Evolutionary conservation across 2,329 filamentous ascomycete species (phyloP).

Genomic region (Fusarium sp.): DNA sequence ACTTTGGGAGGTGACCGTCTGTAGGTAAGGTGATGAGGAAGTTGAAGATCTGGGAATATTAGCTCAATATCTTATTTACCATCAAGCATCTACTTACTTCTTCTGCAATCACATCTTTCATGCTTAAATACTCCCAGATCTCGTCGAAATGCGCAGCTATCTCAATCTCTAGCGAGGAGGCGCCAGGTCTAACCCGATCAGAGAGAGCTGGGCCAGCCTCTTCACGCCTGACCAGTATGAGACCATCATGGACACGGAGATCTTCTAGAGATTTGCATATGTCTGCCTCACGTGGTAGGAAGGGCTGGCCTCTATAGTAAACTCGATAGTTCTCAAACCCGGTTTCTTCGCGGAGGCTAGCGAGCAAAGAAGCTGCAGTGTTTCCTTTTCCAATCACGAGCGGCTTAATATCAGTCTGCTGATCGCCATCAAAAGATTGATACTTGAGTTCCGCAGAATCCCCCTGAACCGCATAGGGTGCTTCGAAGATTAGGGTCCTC

Average conservation of each 20-base stretch:
- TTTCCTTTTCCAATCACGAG: slow-evolving; percentile 76
- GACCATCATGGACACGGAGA: slow-evolving; percentile 71
- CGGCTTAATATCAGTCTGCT: slow-evolving; percentile 68
- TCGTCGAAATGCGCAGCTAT: slow-evolving; percentile 85
- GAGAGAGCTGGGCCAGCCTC: slow-evolving; percentile 58
- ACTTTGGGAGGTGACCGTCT: slow-evolving; percentile 69
- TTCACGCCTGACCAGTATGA: slow-evolving; percentile 74
- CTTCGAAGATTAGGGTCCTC: slow-evolving; percentile 62
- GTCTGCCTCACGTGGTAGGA: slow-evolving; percentile 70
- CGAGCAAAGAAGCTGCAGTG: slow-evolving; percentile 75
- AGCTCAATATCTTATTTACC: slow-evolving; percentile 16
- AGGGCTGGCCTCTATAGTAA: slow-evolving; percentile 75
- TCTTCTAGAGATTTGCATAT: slow-evolving; percentile 73
- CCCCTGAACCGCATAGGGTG: slow-evolving; percentile 67
- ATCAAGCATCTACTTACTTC: slow-evolving; percentile 61
- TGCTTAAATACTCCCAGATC: slow-evolving; percentile 81
- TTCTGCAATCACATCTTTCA: slow-evolving; percentile 75
- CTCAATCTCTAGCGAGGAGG: slow-evolving; percentile 77
- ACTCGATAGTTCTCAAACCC: slow-evolving; percentile 81
- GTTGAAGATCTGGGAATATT: slow-evolving; percentile 67
- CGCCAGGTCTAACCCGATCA: slow-evolving; percentile 60
- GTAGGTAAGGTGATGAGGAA: slow-evolving; percentile 78
- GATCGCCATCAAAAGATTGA: slow-evolving; percentile 75
- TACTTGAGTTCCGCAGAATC: slow-evolving; percentile 76
- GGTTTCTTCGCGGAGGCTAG: slow-evolving; percentile 73